Base-by-base conservation (phyloP, 2,329 filamentous ascomycete species). In the Curvularia lunata region DNA sequence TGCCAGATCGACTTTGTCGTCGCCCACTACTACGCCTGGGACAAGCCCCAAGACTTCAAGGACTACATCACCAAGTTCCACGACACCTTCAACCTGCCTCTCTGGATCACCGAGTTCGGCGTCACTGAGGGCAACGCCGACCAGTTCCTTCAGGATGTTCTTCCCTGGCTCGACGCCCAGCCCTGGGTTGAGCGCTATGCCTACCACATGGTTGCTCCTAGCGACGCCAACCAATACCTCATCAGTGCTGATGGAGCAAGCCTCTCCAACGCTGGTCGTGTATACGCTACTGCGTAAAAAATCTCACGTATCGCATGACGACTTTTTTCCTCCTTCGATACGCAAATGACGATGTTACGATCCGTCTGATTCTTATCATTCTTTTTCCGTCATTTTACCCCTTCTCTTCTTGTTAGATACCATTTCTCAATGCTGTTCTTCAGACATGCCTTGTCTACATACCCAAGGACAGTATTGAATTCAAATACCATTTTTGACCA, bases 61-160 rank as follows among this genome's bases (percentile, higher is more conserved):
- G 60, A 64, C 50, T 72, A 78, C 61, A 86, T 76, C 19, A 56
- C 19, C 5, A 68, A 71, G 34, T 71, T 75, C 51, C 62, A 73
- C 61, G 28, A 67, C 25, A 60, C 61, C 21, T 66, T 68, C 53
- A 64, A 65, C 47, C 70, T 68, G 66, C 70, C 70, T 9, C 59
- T 78, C 49, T 78, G 75, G 75, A 60, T 78, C 48, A 77, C 70
- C 19, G 76, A 78, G 59, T 77, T 76, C 54, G 71, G 67, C 23
- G 60, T 71, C 19, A 70, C 62, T 6, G 66, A 67, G n/a, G 67
- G 66, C 21, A 60, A 67, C 42, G 61, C 59, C 13, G 56, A 66
- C 4, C 43, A 56, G 2, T 77, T 77, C 65, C 59, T 78, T 50
- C 63, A 65, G 58, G 58, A 71, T 32, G 70, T 72, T 5, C 61